Base-by-base conservation (phyloP, 129 eudicot species). In the carrot (Daucus carota) region DNA sequence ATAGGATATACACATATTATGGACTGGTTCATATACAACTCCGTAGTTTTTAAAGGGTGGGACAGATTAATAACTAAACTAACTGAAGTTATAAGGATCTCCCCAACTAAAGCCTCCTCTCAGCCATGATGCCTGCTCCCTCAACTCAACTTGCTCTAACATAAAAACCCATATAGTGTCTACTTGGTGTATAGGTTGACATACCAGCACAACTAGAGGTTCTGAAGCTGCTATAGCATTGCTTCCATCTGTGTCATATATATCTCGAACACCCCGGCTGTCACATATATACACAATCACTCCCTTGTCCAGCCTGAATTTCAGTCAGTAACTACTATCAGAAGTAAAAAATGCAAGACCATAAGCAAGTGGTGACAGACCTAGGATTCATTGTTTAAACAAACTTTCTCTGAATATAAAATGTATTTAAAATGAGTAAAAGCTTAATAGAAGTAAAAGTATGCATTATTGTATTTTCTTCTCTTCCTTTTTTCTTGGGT, bases 281-380 rank as follows among this genome's bases (percentile, higher is more conserved):
- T 95, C 99, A 68, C 97, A 95, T 24, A 95, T 91, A 79, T 95
- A 95, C 73, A 95, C 99, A 74, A 95, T 95, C 76, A 95, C 97
- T 28, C 99, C 97, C 78, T 92, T 92, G 74, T 91, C 89, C 90
- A 95, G 78, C 97, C 99, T 94, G 87, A 22, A 72, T 78, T 32
- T 54, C 79, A 84, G 74, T 54, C 79, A 83, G 78, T 44, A 40
- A 29, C 67, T 48, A 74, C 24, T 13, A 42, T 85, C 16, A 75
- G 83, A 78, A 52, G 74, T 79, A 14, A 20, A 31, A 40, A 22
- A 18, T 38, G 52, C 31, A 70, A 57, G 17, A 20, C 44, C 32
- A 70, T 40, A 20, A 70, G 52, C 43, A 11, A 62, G 69, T 41
- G 41, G 10, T 8, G 47, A 41, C 50, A 70, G 15, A n/a, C 47